These are phyloP conservation scores for Capronia epimyces DNA, from an alignment of 2,329 filamentous ascomycete species.

Conservation along the genomic window DNA sequence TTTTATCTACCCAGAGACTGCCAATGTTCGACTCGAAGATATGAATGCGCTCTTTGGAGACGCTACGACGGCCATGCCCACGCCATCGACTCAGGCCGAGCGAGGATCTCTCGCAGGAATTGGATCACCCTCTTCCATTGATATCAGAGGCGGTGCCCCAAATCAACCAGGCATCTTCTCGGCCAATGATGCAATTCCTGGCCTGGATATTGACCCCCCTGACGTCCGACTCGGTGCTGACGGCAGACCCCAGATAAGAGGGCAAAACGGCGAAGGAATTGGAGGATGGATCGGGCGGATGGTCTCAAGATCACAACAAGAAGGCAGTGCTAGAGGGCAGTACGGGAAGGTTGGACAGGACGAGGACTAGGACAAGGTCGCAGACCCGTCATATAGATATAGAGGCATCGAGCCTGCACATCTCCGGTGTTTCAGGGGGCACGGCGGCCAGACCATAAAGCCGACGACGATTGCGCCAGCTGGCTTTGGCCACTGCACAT, in stretches of 20 bases:
- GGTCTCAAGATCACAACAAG: slow-evolving; percentile 37
- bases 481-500: no score
- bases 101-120: slow-evolving; percentile 73
- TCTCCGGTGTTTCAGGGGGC: not conserved
- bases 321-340: slow-evolving; percentile 22
- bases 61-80: slow-evolving; percentile 74
- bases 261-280: slow-evolving; percentile 49
- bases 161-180: slow-evolving; percentile 40
- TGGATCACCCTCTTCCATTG: slow-evolving; percentile 72
- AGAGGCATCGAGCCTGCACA: not conserved
- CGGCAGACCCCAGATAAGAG: slow-evolving; percentile 44
- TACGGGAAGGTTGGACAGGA: slow-evolving; percentile 28
- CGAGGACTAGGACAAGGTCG: slow-evolving; percentile 20
- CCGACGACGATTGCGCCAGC: no score
- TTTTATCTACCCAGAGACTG: slow-evolving; percentile 95
- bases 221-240: slow-evolving; percentile 49
- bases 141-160: slow-evolving; percentile 40
- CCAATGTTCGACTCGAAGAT: slow-evolving; percentile 88
- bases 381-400: slow-evolving; percentile 1
- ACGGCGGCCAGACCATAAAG: no score
- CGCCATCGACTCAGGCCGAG: slow-evolving; percentile 71
- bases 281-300: slow-evolving; percentile 66
- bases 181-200: slow-evolving; percentile 66
- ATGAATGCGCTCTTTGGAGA: slow-evolving; percentile 96
- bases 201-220: slow-evolving; percentile 75